Conservation (phyloP, 2,329 filamentous ascomycete genomes). For the Aspergillus sp. region DNA sequence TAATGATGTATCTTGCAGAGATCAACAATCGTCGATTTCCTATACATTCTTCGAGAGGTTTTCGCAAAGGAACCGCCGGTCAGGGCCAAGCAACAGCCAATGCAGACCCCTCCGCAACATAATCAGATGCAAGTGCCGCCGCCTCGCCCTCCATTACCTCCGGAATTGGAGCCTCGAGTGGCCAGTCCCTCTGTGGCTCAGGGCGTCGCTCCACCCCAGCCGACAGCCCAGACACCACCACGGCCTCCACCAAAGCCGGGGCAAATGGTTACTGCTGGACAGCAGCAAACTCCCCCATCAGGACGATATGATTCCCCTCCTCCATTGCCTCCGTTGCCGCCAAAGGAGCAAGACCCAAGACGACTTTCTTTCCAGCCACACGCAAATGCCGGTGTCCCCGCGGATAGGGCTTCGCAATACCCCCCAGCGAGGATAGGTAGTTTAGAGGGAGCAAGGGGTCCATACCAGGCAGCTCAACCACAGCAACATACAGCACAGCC, state of each 20-base stretch:
- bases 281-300: conserved; percentile 12
- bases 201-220: conserved; percentile 7
- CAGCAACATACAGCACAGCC: conserved; percentile 10
- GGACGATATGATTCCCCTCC: conserved; percentile 26
- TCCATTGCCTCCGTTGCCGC: conserved; percentile 35
- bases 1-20: conserved; percentile 48
- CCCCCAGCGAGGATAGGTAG: conserved; percentile 23
- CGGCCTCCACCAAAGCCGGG: conserved; percentile 35
- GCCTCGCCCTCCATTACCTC: conserved; percentile 67
- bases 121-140: conserved; percentile 49
- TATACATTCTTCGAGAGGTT: conserved; percentile 75
- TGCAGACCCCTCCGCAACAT: conserved; percentile 27
- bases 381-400: conserved; percentile 4
- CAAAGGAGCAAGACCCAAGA: conserved; percentile 21
- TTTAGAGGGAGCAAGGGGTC: conserved; percentile 6
- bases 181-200: conserved; percentile 13
- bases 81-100: conserved; percentile 58
- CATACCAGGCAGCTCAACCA: conserved; percentile 10
- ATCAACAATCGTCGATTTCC: conserved; percentile 76
- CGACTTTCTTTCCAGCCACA: conserved; percentile 10
- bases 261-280: conserved; percentile 12
- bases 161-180: conserved; percentile 49
- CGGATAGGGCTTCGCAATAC: conserved; percentile 18
- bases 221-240: conserved; percentile 21
- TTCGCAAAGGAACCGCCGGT: conserved; percentile 96